Conservation (phyloP, 345 rosid species). For the Eucalyptus coolabah region DNA sequence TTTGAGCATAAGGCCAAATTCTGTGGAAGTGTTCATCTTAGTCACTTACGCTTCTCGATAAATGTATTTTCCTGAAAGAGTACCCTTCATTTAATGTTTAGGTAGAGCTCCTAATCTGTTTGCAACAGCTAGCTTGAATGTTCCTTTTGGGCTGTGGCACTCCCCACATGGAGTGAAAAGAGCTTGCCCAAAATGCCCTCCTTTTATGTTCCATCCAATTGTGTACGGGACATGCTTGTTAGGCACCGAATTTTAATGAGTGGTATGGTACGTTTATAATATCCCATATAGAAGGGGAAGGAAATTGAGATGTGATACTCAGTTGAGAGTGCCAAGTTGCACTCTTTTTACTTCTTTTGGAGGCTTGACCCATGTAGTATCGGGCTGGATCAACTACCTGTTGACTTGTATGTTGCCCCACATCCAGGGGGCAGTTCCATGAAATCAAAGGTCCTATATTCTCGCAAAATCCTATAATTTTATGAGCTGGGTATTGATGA, state of each 20-base stretch:
- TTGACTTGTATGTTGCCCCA: neutral
- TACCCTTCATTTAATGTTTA: neutral
- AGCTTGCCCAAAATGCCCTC: neutral
- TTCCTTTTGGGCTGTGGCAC: neutral
- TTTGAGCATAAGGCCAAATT: neutral
- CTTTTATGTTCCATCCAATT: neutral
- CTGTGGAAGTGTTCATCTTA: neutral
- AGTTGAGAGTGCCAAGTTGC: neutral
- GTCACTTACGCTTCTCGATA: neutral
- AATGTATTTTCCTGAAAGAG: neutral
- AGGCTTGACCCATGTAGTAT: neutral
- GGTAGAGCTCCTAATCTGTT: neutral
- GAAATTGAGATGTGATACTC: neutral
- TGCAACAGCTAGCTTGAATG: neutral
- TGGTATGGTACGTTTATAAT: neutral
- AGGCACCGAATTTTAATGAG: neutral
- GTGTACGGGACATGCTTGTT: neutral
- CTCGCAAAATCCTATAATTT: neutral
- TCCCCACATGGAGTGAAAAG: neutral
- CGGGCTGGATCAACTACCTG: neutral
- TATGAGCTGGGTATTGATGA: neutral
- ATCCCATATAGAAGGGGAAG: neutral
- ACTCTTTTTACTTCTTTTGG: neutral
- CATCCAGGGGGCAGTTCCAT: neutral
- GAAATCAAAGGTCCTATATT: neutral